Conservation (phyloP, 164 flowering plant species). For the Piper betle region DNA sequence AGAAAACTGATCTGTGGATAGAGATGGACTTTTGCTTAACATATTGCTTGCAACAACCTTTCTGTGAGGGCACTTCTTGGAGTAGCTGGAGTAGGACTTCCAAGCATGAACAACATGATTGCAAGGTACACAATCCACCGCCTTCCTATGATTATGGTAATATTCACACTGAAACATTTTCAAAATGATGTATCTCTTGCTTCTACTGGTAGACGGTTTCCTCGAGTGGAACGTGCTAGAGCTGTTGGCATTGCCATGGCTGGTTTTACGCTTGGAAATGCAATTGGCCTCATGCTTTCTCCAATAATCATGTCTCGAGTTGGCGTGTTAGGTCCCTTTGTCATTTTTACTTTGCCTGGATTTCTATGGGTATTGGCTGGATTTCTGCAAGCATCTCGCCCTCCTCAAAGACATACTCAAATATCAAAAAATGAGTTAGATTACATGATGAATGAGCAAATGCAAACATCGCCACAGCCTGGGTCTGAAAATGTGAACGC, state of each 20-base stretch:
- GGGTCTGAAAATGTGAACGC: slow-evolving; percentile 21
- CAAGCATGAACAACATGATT: slow-evolving; percentile 97
- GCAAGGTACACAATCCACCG: slow-evolving; percentile 37
- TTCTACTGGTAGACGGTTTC: slow-evolving; percentile 76
- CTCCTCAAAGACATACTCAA: slow-evolving; percentile 64
- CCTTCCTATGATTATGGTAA: not conserved
- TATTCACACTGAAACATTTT: not conserved
- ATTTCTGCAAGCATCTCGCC: slow-evolving; percentile 68
- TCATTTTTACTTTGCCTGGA: slow-evolving; percentile 89
- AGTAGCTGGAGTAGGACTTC: slow-evolving; percentile 94
- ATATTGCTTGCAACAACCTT: no score
- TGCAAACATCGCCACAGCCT: slow-evolving; percentile 6
- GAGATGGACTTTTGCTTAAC: no score
- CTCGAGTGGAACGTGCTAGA: slow-evolving; percentile 74
- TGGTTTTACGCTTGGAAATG: slow-evolving; percentile 86
- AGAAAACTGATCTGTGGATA: no score
- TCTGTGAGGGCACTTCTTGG: slow-evolving; percentile 76
- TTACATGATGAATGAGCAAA: slow-evolving; percentile 38
- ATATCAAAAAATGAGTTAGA: slow-evolving; percentile 68
- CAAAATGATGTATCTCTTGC: no score
- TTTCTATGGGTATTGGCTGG: slow-evolving; percentile 98
- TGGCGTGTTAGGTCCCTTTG: slow-evolving; percentile 88
- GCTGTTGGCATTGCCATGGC: slow-evolving; percentile 97
- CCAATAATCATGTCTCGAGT: slow-evolving; percentile 96
- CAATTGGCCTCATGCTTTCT: slow-evolving; percentile 74